Percentiles rank a stretch among this genome's conserved stretches.
These are phyloP conservation scores for Bryoglossum gracile DNA, from an alignment of 495 filamentous ascomycete species.

Conservation along the genomic window DNA sequence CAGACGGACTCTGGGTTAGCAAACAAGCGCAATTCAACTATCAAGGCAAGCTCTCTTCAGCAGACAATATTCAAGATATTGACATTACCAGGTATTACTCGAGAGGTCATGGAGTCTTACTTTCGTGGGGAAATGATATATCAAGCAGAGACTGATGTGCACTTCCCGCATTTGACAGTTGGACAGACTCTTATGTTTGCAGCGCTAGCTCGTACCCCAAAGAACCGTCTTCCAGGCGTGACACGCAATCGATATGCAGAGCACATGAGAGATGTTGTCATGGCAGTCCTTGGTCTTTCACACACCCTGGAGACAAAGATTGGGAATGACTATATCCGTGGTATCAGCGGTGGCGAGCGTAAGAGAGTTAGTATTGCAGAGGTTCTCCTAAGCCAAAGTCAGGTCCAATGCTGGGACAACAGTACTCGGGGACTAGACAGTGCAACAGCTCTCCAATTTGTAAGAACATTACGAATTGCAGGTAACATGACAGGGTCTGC, in stretches of 20 bases:
- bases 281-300: conserved; percentile 70
- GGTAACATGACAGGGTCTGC: conserved; percentile 59
- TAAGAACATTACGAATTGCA: conserved; percentile 56
- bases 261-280: conserved; percentile 67
- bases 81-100: no score
- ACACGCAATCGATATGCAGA: conserved; percentile 54
- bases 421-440: conserved; percentile 75
- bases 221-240: conserved; percentile 50
- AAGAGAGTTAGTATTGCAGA: conserved; percentile 82
- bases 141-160: conserved; percentile 70
- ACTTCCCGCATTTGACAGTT: conserved; percentile 76
- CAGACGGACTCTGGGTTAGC: conserved; percentile 62
- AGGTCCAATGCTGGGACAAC: conserved; percentile 81
- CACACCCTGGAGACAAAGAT: conserved; percentile 72
- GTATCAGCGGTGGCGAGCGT: conserved; percentile 74
- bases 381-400: conserved; percentile 52
- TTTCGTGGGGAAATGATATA: conserved; percentile 79
- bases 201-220: conserved; percentile 58
- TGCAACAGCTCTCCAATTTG: conserved; percentile 76
- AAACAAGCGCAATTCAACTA: conserved; percentile 64
- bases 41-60: no score
- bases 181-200: conserved; percentile 75
- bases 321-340: conserved; percentile 73
- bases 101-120: conserved; percentile 54
- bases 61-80: no score